Evolutionary conservation across 1,284 basidiomycete genomes (phyloP).

Genomic region (Heimioporus punctisporus): DNA sequence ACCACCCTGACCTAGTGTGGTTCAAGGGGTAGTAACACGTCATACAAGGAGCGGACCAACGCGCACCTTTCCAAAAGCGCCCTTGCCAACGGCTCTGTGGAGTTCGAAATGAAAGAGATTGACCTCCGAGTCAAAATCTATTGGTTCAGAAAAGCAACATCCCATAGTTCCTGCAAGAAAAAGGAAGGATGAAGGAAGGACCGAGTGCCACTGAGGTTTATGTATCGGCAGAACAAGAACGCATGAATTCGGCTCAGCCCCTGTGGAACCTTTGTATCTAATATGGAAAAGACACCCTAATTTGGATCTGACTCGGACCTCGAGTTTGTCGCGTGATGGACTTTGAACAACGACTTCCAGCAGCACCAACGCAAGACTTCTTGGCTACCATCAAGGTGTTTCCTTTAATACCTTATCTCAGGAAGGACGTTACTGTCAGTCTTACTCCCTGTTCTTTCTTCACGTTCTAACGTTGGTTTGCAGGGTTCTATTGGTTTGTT

Average conservation of each 20-base stretch:
- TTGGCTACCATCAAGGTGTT: constrained; percentile 71
- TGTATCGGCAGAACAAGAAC: constrained; percentile 31
- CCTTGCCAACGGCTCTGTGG: constrained; percentile 92
- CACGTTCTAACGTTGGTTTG: constrained; percentile 10
- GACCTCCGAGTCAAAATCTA: constrained; percentile 94
- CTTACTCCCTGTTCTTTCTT: background rate
- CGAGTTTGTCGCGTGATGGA: constrained; percentile 48
- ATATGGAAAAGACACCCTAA: constrained; percentile 15
- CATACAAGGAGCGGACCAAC: constrained; percentile 29
- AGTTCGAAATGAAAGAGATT: constrained; percentile 97
- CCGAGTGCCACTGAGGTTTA: constrained; percentile 19
- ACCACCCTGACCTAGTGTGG: constrained; percentile 89
- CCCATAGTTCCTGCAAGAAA: constrained; percentile 52
- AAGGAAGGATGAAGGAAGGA: constrained; percentile 33
- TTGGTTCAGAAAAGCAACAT: constrained; percentile 69
- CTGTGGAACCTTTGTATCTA: constrained; percentile 20
- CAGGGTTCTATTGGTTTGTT: constrained; percentile 32
- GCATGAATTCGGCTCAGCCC: constrained; percentile 26
- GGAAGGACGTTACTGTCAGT: constrained; percentile 69
- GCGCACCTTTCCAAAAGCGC: constrained; percentile 94
- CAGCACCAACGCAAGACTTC: constrained; percentile 57
- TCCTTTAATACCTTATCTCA: constrained; percentile 72
- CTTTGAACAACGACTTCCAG: constrained; percentile 44
- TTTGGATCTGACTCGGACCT: background rate
- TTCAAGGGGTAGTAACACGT: background rate